Evolutionary conservation across 176 grass and related monocot genomes (phyloP).

Genomic region (Juncus inflexus): DNA sequence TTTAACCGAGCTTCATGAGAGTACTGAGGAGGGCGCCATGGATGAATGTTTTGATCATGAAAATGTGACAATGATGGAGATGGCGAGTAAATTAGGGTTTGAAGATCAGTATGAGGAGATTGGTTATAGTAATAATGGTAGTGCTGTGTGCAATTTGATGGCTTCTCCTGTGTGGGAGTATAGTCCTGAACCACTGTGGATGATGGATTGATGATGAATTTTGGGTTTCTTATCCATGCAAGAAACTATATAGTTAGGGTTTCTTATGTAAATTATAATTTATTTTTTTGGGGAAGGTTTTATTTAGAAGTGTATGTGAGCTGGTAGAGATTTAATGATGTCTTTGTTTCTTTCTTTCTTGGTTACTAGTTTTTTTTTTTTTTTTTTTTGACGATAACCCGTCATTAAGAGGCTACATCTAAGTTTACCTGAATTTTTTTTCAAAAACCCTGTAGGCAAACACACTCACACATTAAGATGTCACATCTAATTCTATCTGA

Average conservation of each 20-base stretch:
- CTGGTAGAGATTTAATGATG: neutral
- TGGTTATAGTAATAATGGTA: neutral
- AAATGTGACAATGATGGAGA: conserved; percentile 8
- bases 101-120: conserved; percentile 21
- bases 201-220: conserved; percentile 31
- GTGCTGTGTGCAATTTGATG: conserved; percentile 9
- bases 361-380: conserved; percentile 2
- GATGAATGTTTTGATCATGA: conserved; percentile 31
- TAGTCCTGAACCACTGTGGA: conserved; percentile 50
- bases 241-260: conserved; percentile 21
- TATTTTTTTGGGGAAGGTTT: neutral
- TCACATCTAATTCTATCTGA: too few species aligned
- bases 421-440: too few species aligned
- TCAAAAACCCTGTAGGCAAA: too few species aligned
- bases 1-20: neutral
- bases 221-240: conserved; percentile 9
- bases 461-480: too few species aligned
- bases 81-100: conserved; percentile 12
- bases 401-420: too few species aligned
- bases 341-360: conserved; percentile 15
- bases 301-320: conserved; percentile 1
- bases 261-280: conserved; percentile 4
- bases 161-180: conserved; percentile 49
- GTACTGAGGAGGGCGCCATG: neutral
- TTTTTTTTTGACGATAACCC: neutral